These are phyloP conservation scores for Talaromyces marneffei DNA, from an alignment of 2,329 filamentous ascomycete species.

Conservation along the genomic window DNA sequence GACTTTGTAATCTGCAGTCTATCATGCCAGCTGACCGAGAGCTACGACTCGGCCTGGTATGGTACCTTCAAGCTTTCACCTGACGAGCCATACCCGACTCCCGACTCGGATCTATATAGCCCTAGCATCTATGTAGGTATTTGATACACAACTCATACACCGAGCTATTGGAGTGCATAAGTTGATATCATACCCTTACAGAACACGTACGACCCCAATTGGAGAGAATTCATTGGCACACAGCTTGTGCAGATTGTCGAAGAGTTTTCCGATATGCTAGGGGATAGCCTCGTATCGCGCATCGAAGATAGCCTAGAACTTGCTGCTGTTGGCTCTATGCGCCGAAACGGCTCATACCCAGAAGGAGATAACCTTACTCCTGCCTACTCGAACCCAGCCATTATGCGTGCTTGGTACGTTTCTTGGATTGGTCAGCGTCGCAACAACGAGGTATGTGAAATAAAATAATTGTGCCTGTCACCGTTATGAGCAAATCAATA, in stretches of 20 bases:
- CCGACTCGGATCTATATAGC: neutral
- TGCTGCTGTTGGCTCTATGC: conserved; percentile 37
- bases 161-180: neutral
- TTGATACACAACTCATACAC: neutral
- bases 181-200: neutral
- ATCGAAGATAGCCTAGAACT: conserved; percentile 36
- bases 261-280: conserved; percentile 7
- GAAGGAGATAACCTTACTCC: conserved; percentile 36
- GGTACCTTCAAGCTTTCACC: conserved; percentile 4
- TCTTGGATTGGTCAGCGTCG: conserved; percentile 40
- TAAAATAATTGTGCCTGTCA: neutral
- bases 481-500: neutral
- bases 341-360: conserved; percentile 37
- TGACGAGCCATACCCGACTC: conserved; percentile 7
- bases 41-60: neutral
- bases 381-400: conserved; percentile 39
- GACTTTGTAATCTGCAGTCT: neutral
- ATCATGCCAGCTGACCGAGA: conserved; percentile 1
- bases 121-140: neutral
- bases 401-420: conserved; percentile 38
- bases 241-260: conserved; percentile 7
- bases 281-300: conserved; percentile 23
- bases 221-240: conserved; percentile 3
- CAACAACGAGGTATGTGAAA: conserved; percentile 25
- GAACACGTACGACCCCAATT: conserved; percentile 5